Base-by-base conservation (phyloP, 169 alveolate genomes). In the Cryptosporidium sp. region DNA sequence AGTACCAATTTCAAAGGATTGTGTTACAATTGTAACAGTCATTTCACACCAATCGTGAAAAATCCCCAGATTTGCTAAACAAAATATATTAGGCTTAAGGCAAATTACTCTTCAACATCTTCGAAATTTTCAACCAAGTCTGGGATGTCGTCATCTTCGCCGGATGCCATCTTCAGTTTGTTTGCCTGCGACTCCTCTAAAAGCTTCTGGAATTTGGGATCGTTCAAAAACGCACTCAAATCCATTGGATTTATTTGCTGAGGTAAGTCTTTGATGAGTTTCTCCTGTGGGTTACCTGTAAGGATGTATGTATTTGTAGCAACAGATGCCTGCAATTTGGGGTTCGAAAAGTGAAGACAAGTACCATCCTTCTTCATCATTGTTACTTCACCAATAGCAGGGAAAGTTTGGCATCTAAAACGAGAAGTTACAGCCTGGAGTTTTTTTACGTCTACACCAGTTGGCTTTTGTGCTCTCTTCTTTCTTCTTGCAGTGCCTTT, bases 401-500 rank as follows among this genome's bases (percentile, higher is more conserved):
- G 97, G 73, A 98, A 94, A 73, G 95, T 96, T 85, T 98, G 96
- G 62, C 97, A 97, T 37, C 99, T 98, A 75, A 96, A 94, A 67
- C 97, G 96, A 91, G 97, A 95, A 65, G 97, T 92, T 52, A 96
- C 96, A 26, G 95, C 85, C 93, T 95, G 98, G 31, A 97, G 94
- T 85, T 97, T 96, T 94, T 97, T 96, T 91, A 96, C 99, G 85
- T 98, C 99, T 29, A 60, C 68, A 16, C 96, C 96, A 33, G 91
- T 95, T 18, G 95, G 92, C 92, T 96, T 96, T 91, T 94, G 96
- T 37, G 94, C 97, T 70, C 93, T 95, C 94, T 96, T 97, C 95
- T 96, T 97, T 91, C 99, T 95, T 84, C 99, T 94, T 44, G 96
- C 98, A 51, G 98, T 95, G 12, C 99, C 99, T 85, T 97, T 97